Evolutionary conservation across 2,329 filamentous ascomycete species (phyloP).

Genomic region (Aspergillus glaucus): DNA sequence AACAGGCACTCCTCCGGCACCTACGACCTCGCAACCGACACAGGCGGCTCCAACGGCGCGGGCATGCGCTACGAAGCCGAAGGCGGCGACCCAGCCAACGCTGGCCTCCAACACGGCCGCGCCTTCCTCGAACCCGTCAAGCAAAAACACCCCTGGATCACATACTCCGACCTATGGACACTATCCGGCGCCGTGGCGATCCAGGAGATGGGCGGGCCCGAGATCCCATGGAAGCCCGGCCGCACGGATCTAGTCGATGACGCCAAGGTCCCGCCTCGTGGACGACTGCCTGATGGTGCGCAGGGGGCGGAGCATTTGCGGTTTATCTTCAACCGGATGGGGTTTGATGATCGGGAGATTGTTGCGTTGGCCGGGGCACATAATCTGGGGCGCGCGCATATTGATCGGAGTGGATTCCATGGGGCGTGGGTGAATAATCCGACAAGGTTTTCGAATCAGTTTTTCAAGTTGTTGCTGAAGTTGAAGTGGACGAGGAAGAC

Average conservation of each 20-base stretch:
- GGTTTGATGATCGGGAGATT: slow-evolving; percentile 56
- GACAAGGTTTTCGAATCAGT: slow-evolving; percentile 54
- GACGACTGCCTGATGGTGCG: slow-evolving; percentile 50
- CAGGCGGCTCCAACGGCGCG: slow-evolving; percentile 59
- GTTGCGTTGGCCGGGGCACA: slow-evolving; percentile 53
- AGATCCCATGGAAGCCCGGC: slow-evolving; percentile 52
- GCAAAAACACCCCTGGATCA: slow-evolving; percentile 55
- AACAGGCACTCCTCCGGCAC: slow-evolving; percentile 56
- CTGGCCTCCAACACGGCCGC: slow-evolving; percentile 57
- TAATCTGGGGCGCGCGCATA: slow-evolving; percentile 52
- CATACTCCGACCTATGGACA: slow-evolving; percentile 61
- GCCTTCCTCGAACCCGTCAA: slow-evolving; percentile 60
- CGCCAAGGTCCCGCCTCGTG: slow-evolving; percentile 50
- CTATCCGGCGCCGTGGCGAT: slow-evolving; percentile 55
- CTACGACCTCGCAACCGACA: slow-evolving; percentile 54
- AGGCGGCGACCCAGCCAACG: slow-evolving; percentile 59
- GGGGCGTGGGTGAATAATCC: slow-evolving; percentile 56
- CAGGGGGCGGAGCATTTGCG: slow-evolving; percentile 51
- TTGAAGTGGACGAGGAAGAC: slow-evolving; percentile 52
- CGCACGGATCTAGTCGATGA: slow-evolving; percentile 57
- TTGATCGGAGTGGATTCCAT: slow-evolving; percentile 51
- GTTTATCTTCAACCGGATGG: slow-evolving; percentile 54
- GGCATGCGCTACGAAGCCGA: slow-evolving; percentile 61
- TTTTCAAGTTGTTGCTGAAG: slow-evolving; percentile 48
- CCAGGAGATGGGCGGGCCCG: slow-evolving; percentile 55